Conservation (phyloP, 129 eudicot species). For the Heracleum sosnowskyi region DNA sequence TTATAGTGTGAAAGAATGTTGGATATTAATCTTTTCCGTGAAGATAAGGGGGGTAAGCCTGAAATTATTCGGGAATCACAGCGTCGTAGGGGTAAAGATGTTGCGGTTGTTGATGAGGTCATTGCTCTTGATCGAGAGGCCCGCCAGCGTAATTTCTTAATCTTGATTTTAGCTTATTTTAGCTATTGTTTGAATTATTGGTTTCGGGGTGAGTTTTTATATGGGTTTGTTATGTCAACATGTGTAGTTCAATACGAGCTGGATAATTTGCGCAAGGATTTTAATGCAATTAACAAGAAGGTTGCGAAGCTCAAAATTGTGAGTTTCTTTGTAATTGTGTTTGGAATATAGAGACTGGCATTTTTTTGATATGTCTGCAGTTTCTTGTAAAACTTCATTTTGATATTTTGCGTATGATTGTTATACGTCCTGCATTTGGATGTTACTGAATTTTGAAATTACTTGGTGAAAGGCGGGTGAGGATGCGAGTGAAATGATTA, state of each 20-base stretch:
- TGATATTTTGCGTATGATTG: neutral
- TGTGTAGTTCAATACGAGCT: constrained; percentile 68
- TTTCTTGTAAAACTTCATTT: too few species aligned
- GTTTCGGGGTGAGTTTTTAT: neutral
- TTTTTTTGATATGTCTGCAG: neutral
- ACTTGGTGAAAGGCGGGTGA: constrained; percentile 41
- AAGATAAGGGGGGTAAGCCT: neutral
- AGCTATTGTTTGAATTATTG: neutral
- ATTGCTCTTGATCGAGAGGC: constrained; percentile 1
- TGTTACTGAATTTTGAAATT: neutral
- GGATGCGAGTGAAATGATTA: constrained; percentile 55
- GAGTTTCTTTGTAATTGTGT: constrained; percentile 23
- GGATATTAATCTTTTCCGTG: neutral
- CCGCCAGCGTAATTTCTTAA: neutral
- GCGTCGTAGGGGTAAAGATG: constrained; percentile 2
- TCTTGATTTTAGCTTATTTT: neutral
- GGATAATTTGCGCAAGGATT: constrained; percentile 57
- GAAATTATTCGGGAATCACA: constrained; percentile 1
- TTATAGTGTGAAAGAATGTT: neutral
- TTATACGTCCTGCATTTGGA: neutral
- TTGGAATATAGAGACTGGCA: too few species aligned
- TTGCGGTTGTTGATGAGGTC: neutral
- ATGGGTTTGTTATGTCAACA: neutral
- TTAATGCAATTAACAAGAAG: constrained; percentile 67
- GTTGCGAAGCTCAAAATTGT: constrained; percentile 72